Conservation (phyloP, 2,329 filamentous ascomycete genomes). For the Neurospora sp. region DNA sequence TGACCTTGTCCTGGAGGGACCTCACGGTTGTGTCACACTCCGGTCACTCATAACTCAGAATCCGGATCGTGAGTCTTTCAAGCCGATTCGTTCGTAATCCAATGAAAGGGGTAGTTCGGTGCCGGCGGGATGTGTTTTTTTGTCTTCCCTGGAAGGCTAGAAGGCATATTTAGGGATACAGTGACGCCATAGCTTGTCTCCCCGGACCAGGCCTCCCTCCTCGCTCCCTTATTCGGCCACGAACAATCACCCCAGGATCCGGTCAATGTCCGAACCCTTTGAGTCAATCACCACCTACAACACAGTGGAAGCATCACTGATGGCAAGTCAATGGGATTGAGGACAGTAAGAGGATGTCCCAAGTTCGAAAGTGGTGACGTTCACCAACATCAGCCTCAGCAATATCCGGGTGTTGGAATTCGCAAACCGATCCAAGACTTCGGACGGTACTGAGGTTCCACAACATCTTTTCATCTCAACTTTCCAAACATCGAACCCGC, state of each 20-base stretch:
- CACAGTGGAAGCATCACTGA: not conserved
- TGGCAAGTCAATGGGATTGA: not conserved
- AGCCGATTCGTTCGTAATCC: not conserved
- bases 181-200: not conserved
- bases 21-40: not conserved
- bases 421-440: not conserved
- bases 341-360: not conserved
- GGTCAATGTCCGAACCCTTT: not conserved
- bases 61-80: not conserved
- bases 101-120: not conserved
- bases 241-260: not conserved
- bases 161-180: not conserved
- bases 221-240: not conserved
- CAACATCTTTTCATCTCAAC: not conserved
- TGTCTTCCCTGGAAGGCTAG: not conserved
- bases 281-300: not conserved
- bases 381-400: not conserved
- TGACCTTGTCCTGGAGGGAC: not conserved
- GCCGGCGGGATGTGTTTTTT: not conserved
- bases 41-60: not conserved
- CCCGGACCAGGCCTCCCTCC: not conserved
- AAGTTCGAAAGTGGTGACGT: not conserved
- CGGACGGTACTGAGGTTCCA: not conserved
- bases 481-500: not conserved
- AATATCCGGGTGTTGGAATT: not conserved